Conservation (phyloP, 768 basidiomycete species). For the Dacryopinax spathularia region DNA sequence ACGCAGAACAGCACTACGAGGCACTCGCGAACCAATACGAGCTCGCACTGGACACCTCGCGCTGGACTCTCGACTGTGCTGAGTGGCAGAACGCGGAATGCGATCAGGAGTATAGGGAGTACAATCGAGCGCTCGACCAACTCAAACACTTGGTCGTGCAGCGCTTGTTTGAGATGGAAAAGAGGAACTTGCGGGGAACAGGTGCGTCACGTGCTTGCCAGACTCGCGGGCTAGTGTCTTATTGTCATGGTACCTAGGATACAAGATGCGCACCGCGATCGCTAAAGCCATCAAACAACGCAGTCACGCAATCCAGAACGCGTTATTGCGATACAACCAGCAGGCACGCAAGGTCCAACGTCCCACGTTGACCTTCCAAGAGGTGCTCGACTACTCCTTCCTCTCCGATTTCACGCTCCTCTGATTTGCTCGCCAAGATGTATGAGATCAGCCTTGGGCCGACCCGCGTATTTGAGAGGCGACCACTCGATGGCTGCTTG, state of each 20-base stretch:
- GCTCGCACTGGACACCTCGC: background rate
- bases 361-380: constrained; percentile 5
- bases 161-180: constrained; percentile 22
- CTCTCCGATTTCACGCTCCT: constrained; percentile 24
- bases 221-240: background rate
- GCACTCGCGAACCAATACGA: background rate
- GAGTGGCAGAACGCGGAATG: constrained; percentile 2
- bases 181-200: constrained; percentile 17
- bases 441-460: background rate
- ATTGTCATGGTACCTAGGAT: constrained; percentile 17
- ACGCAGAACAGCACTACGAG: background rate
- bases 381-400: constrained; percentile 10
- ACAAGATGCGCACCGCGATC: constrained; percentile 25
- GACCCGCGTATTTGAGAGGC: background rate
- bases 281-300: constrained; percentile 23
- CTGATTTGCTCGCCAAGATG: background rate
- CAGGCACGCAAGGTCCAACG: constrained; percentile 14
- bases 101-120: constrained; percentile 11
- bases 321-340: constrained; percentile 24
- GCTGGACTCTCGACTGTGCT: background rate
- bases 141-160: constrained; percentile 23
- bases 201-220: constrained; percentile 11
- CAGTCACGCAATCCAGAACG: constrained; percentile 23
- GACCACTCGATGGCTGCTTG: background rate
- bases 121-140: constrained; percentile 17